These are phyloP conservation scores for Elymus sibiricus DNA, from an alignment of 176 grass and related monocot genomes.

Conservation along the genomic window DNA sequence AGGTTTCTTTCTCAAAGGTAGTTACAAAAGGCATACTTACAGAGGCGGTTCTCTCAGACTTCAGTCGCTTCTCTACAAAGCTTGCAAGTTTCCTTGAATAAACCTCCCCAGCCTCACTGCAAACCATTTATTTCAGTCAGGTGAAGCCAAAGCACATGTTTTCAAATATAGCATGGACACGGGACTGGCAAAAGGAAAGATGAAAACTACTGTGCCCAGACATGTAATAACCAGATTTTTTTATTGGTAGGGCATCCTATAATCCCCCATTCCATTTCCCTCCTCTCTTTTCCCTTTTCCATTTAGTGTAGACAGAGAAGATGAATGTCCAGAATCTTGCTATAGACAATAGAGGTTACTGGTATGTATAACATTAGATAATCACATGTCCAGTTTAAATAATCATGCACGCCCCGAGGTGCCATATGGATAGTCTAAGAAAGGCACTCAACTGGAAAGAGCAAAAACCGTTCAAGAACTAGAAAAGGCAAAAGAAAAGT, in stretches of 20 bases:
- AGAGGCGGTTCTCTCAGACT: constrained; percentile 84
- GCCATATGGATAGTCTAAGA: background rate
- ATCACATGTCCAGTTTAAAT: background rate
- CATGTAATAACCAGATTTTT: background rate
- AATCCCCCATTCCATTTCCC: background rate
- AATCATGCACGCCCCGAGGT: background rate
- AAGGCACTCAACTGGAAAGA: background rate
- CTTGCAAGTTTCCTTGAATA: constrained; percentile 93
- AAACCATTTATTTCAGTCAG: constrained; percentile 32
- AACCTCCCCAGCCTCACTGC: constrained; percentile 72
- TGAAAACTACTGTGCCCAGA: background rate
- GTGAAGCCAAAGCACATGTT: background rate
- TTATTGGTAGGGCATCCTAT: background rate
- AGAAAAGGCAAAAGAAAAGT: background rate
- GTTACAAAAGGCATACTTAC: constrained; percentile 53
- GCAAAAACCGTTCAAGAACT: background rate
- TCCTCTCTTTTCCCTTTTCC: background rate
- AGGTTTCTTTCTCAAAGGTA: constrained; percentile 6
- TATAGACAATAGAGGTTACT: constrained; percentile 1
- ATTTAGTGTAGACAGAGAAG: background rate
- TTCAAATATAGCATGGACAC: background rate
- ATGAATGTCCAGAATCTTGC: background rate
- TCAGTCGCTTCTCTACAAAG: constrained; percentile 95
- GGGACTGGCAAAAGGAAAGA: background rate
- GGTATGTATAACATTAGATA: background rate